phyloP scores from a whole-genome alignment of 768 basidiomycete genomes.

The Amanita molliuscula region DNA sequence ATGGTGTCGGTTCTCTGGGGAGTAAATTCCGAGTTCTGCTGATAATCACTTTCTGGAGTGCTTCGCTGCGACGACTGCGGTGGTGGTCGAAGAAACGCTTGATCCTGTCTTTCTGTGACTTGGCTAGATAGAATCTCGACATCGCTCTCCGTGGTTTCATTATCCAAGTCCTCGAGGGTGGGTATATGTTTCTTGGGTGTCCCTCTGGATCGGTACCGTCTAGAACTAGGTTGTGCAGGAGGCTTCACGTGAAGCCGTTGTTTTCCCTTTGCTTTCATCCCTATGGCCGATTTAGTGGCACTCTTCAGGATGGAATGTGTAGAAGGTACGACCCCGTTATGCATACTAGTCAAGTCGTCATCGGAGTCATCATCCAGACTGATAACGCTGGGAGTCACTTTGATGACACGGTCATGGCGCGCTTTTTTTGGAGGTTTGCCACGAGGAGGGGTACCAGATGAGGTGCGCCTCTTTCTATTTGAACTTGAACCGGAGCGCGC shows the following conservation, averaged over 20 bases:
- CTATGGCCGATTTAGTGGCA: neutral
- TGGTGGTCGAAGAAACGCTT: neutral
- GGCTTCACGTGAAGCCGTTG: neutral
- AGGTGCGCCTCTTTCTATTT: neutral
- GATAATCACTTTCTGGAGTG: neutral
- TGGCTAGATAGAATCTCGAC: conserved; percentile 2
- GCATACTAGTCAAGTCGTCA: neutral
- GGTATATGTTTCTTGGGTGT: neutral
- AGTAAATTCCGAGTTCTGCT: neutral
- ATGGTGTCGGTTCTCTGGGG: neutral
- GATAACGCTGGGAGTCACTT: conserved; percentile 2
- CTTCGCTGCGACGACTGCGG: neutral
- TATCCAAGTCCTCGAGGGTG: too few species aligned
- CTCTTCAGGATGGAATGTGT: neutral
- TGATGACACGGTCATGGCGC: neutral
- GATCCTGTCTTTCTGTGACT: conserved; percentile 2
- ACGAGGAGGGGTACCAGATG: conserved; percentile 5
- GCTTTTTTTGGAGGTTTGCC: neutral
- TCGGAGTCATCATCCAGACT: conserved; percentile 3
- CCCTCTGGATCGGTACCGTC: neutral
- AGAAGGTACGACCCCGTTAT: neutral
- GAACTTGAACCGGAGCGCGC: neutral
- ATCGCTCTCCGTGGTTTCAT: neutral
- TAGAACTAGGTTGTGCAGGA: neutral
- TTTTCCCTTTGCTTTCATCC: neutral